phyloP scores from a whole-genome alignment of 495 filamentous ascomycete genomes.

The Immersiella caudata region DNA sequence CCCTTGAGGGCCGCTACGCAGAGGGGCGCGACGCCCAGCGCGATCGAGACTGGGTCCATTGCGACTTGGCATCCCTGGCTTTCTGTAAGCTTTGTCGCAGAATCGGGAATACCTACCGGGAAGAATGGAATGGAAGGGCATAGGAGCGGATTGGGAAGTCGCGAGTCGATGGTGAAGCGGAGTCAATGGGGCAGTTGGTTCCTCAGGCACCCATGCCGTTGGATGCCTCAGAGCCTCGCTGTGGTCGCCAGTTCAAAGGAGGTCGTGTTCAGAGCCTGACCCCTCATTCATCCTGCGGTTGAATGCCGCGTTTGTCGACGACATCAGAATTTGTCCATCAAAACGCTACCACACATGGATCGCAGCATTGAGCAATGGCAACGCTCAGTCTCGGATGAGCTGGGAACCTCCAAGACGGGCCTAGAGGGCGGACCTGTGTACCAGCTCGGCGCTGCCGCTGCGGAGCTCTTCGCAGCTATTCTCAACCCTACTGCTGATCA shows the following conservation, averaged over 20 bases:
- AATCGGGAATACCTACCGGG: neutral
- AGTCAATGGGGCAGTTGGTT: too few relatives aligned
- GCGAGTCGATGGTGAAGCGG: too few relatives aligned
- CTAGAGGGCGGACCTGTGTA: neutral
- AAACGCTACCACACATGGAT: neutral
- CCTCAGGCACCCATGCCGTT: too few relatives aligned
- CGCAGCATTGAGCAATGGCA: constrained; percentile 7
- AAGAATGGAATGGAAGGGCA: neutral
- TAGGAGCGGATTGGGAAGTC: neutral
- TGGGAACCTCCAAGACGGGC: too few relatives aligned
- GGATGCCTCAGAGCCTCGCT: neutral
- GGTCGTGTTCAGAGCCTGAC: neutral
- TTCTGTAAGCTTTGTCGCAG: neutral
- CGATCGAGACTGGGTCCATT: constrained; percentile 9
- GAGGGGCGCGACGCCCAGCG: constrained; percentile 6
- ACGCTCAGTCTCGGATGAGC: neutral
- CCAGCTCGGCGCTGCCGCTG: neutral
- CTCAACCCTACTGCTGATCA: neutral
- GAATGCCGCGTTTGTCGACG: too few relatives aligned
- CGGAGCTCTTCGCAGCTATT: neutral
- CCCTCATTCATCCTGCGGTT: neutral
- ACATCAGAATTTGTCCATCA: too few relatives aligned
- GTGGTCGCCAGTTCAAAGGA: neutral
- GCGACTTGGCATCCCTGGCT: too few relatives aligned
- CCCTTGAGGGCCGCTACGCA: constrained; percentile 6